Evolutionary conservation across 2,329 filamentous ascomycete species (phyloP).

Genomic region (Neurospora sp.): DNA sequence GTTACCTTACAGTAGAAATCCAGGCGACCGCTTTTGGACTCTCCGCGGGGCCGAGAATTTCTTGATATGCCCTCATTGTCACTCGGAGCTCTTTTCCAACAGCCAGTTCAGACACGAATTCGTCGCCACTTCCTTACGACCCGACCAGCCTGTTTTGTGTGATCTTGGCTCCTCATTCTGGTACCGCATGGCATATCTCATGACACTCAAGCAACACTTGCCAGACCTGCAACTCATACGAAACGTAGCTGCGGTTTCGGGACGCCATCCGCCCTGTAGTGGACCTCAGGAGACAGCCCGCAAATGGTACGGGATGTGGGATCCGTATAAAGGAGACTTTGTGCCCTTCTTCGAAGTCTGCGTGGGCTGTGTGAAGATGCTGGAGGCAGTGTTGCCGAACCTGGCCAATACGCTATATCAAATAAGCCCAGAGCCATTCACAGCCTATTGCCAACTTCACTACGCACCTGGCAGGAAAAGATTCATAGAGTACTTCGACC

Average conservation of each 20-base stretch:
- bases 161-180: constrained; percentile 70
- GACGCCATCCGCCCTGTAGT: constrained; percentile 46
- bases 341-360: constrained; percentile 69
- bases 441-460: constrained; percentile 59
- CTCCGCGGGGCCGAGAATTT: constrained; percentile 61
- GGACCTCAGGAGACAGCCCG: constrained; percentile 45
- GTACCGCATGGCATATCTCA: constrained; percentile 75
- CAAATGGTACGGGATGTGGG: constrained; percentile 66
- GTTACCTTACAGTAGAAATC: constrained; percentile 27
- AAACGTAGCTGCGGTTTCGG: constrained; percentile 53
- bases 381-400: constrained; percentile 65
- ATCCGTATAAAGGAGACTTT: constrained; percentile 52
- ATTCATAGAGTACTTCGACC: constrained; percentile 50
- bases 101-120: constrained; percentile 62
- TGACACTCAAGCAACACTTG: constrained; percentile 61
- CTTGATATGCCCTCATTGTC: constrained; percentile 76
- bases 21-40: constrained; percentile 71
- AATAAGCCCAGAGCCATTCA: constrained; percentile 26
- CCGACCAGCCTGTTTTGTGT: constrained; percentile 54
- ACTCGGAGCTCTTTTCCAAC: constrained; percentile 55
- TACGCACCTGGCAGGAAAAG: constrained; percentile 40
- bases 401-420: constrained; percentile 36
- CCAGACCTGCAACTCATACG: constrained; percentile 60
- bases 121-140: constrained; percentile 46
- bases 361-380: constrained; percentile 58